Conservation (phyloP, 2,329 filamentous ascomycete genomes). For the Huntiella bhutanensis region DNA sequence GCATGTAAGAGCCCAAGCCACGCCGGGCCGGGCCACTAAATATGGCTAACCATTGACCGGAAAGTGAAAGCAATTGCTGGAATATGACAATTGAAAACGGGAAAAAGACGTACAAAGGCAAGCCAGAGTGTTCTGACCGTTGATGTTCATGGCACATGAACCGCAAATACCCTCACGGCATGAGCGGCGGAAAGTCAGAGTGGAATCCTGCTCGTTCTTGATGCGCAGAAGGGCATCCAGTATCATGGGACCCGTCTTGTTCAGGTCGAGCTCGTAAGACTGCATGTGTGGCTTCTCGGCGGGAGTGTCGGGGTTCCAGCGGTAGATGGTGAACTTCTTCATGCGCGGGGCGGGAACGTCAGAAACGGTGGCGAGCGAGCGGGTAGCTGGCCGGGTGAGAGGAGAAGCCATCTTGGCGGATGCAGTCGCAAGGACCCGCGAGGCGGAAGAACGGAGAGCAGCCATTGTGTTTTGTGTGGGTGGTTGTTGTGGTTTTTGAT, state of each 20-base stretch:
- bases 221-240: constrained; percentile 91
- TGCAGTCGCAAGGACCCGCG: constrained; percentile 32
- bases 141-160: constrained; percentile 99
- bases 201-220: constrained; percentile 97
- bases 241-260: constrained; percentile 99
- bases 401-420: constrained; percentile 23
- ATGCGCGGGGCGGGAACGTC: constrained; percentile 44
- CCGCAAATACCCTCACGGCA: constrained; percentile 98
- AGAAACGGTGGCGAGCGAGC: constrained; percentile 36
- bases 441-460: constrained; percentile 38
- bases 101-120: constrained; percentile 63
- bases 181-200: constrained; percentile 84
- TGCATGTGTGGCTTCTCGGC: constrained; percentile 91
- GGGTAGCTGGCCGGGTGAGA: constrained; percentile 23
- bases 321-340: constrained; percentile 97
- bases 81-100: neutral
- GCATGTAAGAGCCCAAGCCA: neutral
- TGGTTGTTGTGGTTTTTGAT: neutral
- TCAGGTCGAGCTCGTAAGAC: constrained; percentile 82
- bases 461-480: constrained; percentile 27
- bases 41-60: neutral
- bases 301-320: constrained; percentile 91
- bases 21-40: constrained; percentile 1
- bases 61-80: neutral
- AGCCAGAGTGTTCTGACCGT: constrained; percentile 92